phyloP scores from a whole-genome alignment of 257 asterid genomes.

The Misopates orontium region DNA sequence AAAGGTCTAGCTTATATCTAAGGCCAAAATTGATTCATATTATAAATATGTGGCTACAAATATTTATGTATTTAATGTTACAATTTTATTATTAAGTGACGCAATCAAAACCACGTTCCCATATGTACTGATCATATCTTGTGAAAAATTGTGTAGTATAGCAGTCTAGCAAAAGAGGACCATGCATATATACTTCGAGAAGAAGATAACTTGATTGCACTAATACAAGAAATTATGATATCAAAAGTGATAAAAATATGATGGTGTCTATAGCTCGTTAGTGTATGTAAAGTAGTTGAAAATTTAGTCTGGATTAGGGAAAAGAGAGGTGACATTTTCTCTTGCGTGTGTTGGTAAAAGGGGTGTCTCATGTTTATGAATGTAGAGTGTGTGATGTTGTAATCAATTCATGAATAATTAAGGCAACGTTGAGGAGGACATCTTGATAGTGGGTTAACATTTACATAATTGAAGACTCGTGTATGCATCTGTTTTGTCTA shows the following conservation, averaged over 20 bases:
- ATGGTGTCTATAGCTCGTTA: too few relatives aligned
- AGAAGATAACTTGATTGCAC: background rate
- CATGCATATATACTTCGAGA: background rate
- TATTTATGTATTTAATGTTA: too few relatives aligned
- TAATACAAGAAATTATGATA: background rate
- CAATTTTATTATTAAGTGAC: too few relatives aligned
- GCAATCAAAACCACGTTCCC: background rate
- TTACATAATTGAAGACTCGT: too few relatives aligned
- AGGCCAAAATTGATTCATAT: too few relatives aligned
- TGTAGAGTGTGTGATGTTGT: slow-evolving; percentile 14
- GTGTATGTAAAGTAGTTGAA: slow-evolving; percentile 1
- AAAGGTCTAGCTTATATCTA: too few relatives aligned
- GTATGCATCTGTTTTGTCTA: too few relatives aligned
- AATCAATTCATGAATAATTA: slow-evolving; percentile 21
- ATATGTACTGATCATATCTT: too few relatives aligned
- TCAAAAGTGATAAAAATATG: slow-evolving; percentile 23
- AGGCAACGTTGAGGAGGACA: too few relatives aligned
- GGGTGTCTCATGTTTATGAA: slow-evolving; percentile 27
- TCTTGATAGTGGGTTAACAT: too few relatives aligned
- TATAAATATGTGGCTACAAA: too few relatives aligned
- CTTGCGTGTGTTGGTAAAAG: slow-evolving; percentile 32
- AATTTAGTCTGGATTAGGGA: background rate
- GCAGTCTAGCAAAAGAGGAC: background rate
- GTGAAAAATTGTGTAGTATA: background rate
- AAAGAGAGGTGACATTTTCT: background rate